These are phyloP conservation scores for Sideroxylon spinosum DNA, from an alignment of 179 eudicot genomes.

Conservation along the genomic window DNA sequence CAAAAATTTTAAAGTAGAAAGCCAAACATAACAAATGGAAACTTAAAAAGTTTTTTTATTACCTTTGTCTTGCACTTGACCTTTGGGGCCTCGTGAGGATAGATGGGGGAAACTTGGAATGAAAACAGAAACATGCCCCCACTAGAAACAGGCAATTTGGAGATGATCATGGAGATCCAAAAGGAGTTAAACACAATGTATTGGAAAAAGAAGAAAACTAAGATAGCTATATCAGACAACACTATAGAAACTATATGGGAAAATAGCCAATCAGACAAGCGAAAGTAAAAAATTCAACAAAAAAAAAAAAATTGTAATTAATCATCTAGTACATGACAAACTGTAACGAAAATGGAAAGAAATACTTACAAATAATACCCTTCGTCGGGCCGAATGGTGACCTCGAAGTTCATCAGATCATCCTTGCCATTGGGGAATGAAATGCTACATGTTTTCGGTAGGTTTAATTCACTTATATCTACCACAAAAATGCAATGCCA, in stretches of 20 bases:
- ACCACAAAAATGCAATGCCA: conserved; percentile 17
- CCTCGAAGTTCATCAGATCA: conserved; percentile 96
- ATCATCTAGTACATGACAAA: background rate
- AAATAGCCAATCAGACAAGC: too few relatives aligned
- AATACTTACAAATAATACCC: conserved; percentile 81
- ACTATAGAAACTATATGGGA: too few relatives aligned
- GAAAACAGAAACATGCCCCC: conserved; percentile 59
- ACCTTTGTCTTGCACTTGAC: conserved; percentile 86
- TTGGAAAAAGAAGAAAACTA: background rate
- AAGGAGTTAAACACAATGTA: too few relatives aligned
- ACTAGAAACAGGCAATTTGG: conserved; percentile 22
- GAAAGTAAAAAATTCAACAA: too few relatives aligned
- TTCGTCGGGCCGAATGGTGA: conserved; percentile 84
- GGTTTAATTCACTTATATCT: conserved; percentile 91
- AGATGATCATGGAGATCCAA: background rate
- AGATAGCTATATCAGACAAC: background rate
- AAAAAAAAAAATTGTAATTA: background rate
- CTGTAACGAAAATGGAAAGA: background rate
- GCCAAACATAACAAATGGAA: background rate
- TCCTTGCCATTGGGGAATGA: conserved; percentile 90
- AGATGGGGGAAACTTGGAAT: conserved; percentile 58
- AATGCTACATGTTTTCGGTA: conserved; percentile 78
- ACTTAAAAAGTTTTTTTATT: background rate
- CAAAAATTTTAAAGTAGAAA: background rate
- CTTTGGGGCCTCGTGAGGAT: conserved; percentile 78